Evolutionary conservation across 805 yeast species (phyloP).

Genomic region (Candida qinlingensis): DNA sequence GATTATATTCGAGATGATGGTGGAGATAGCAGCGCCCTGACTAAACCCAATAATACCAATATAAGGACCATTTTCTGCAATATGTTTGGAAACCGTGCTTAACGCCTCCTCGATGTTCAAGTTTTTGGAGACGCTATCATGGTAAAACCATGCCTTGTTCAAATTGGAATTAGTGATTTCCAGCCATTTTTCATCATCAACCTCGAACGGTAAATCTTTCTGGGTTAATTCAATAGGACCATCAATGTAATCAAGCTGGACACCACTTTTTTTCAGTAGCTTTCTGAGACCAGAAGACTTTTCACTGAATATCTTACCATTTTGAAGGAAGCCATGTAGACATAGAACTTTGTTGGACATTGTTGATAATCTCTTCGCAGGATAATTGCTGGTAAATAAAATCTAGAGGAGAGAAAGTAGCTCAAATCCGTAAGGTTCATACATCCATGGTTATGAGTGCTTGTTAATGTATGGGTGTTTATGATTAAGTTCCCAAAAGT

Average conservation of each 20-base stretch:
- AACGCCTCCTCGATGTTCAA: slow-evolving; percentile 48
- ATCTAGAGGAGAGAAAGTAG: not conserved
- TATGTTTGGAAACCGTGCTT: slow-evolving; percentile 40
- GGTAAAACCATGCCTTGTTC: slow-evolving; percentile 73
- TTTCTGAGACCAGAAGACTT: slow-evolving; percentile 89
- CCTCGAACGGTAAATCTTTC: slow-evolving; percentile 71
- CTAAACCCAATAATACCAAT: slow-evolving; percentile 88
- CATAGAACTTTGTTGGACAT: slow-evolving; percentile 56
- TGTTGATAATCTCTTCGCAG: not conserved
- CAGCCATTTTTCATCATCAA: slow-evolving; percentile 45
- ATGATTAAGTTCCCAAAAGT: not conserved
- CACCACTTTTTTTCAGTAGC: slow-evolving; percentile 54
- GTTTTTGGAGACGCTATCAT: slow-evolving; percentile 41
- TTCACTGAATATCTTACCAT: slow-evolving; percentile 75
- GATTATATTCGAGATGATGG: slow-evolving; percentile 59
- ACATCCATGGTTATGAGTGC: too few relatives aligned
- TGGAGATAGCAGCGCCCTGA: slow-evolving; percentile 90
- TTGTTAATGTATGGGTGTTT: too few relatives aligned
- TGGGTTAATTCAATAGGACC: slow-evolving; percentile 67
- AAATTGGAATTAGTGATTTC: slow-evolving; percentile 42
- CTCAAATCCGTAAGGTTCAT: slow-evolving; percentile 6
- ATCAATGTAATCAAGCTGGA: slow-evolving; percentile 70
- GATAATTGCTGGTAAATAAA: not conserved
- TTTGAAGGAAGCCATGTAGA: slow-evolving; percentile 88
- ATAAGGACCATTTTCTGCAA: slow-evolving; percentile 70